Evolutionary conservation across 345 rosid species (phyloP), one percentile per base, ranked within the genome.

Genomic region (Cochlearia excelsa): DNA sequence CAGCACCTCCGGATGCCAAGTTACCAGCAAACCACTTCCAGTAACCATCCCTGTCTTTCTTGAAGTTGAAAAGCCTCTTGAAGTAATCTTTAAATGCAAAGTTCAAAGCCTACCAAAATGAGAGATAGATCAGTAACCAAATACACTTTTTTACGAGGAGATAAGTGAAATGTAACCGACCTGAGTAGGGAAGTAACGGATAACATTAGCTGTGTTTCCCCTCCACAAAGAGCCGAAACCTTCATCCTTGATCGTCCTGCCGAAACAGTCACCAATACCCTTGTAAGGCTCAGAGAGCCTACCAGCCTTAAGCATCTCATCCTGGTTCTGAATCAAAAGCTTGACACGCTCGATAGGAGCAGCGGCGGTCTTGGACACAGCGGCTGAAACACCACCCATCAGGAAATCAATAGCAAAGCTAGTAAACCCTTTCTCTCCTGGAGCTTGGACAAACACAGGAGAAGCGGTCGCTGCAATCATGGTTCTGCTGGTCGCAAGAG

Each of bases 21-120:
- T 88, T 88, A 38, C 93, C 96, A 51, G 84, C 96, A 69, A 88
- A 88, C 96, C 96, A 88, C 65, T 83, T 85, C 96, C 96, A 88
- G 78, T 88, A 88, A 26, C 93, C 93, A 74, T 84, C 90, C 58
- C 34, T 86, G 74, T 87, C 95, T 62, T 87, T 87, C 93, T 85
- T 87, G 77, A 85, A 87, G 84, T 87, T 87, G 66, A 87, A 87
- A 63, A 85, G 77, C 78, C 87, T 85, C 79, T 88, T 88, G 74
- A 88, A 88, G 81, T 88, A 78, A 79, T 88, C 96, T 68, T 88
- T 88, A 83, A 88, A 88, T 1, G 96, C 96, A 77, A 88, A 88
- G 83, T 88, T 88, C 85, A 88, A 66, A 47, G 96, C 96, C 96
- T 85, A 76, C 9, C 46, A 47, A 40, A 23, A 33, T 9, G 39